Evolutionary conservation across 345 rosid species (phyloP).

Genomic region (Xanthoceras sorbifolium): DNA sequence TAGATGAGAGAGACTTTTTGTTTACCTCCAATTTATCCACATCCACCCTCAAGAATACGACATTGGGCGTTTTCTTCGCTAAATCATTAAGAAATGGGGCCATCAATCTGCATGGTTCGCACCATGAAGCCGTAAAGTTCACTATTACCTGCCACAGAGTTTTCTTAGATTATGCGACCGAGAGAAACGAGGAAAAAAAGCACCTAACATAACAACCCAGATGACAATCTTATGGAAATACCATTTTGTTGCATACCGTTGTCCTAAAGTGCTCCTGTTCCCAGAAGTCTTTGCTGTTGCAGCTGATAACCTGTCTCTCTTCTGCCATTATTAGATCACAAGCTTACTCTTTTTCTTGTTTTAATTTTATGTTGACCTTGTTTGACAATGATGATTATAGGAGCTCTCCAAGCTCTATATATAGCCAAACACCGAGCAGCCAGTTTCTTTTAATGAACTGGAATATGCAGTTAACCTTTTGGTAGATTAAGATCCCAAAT

Average conservation of each 20-base stretch:
- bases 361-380: too few relatives aligned
- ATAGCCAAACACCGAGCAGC: too few relatives aligned
- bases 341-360: too few relatives aligned
- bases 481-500: too few relatives aligned
- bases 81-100: constrained; percentile 59
- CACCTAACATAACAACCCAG: neutral
- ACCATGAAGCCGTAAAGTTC: constrained; percentile 79
- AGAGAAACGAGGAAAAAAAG: too few relatives aligned
- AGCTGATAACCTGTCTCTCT: constrained; percentile 64
- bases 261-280: constrained; percentile 40
- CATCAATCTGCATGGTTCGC: constrained; percentile 66
- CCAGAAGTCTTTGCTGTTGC: constrained; percentile 51
- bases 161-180: too few relatives aligned
- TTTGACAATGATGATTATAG: too few relatives aligned
- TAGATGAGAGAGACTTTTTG: too few relatives aligned
- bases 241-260: constrained; percentile 54
- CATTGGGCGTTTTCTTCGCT: constrained; percentile 54
- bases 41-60: constrained; percentile 72
- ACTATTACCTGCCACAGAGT: constrained; percentile 52
- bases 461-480: too few relatives aligned
- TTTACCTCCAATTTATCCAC: constrained; percentile 63
- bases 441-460: too few relatives aligned
- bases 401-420: too few relatives aligned
- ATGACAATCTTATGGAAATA: neutral
- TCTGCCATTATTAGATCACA: constrained; percentile 22